Conservation (phyloP, 352 stramenopile genomes). For the Blastocystis sp. region DNA sequence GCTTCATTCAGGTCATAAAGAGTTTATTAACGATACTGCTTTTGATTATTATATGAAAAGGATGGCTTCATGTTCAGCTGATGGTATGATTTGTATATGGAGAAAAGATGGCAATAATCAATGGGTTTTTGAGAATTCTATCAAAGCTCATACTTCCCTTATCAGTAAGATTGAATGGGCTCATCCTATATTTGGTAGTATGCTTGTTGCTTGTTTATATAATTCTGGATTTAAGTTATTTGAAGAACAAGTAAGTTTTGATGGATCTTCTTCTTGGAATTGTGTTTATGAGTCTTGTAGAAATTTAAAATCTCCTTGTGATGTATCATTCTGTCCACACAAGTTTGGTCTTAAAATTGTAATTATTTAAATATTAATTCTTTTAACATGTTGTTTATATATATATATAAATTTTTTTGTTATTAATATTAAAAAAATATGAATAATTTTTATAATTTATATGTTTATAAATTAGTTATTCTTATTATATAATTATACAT, state of each 20-base stretch:
- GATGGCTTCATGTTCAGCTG: conserved; percentile 5
- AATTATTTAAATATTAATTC: not conserved
- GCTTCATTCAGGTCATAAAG: conserved; percentile 11
- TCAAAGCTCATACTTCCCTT: conserved; percentile 18
- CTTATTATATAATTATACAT: too few species aligned
- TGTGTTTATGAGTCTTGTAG: not conserved
- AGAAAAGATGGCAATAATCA: conserved; percentile 3
- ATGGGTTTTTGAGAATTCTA: conserved; percentile 1
- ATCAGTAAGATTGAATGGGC: conserved; percentile 25
- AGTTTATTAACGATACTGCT: conserved; percentile 24
- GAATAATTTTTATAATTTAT: too few species aligned
- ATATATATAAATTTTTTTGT: conserved; percentile 19
- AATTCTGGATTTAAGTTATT: conserved; percentile 5
- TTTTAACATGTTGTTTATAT: conserved; percentile 12
- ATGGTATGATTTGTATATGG: conserved; percentile 8
- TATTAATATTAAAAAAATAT: too few species aligned
- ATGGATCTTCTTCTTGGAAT: conserved; percentile 7
- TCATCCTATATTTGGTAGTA: conserved; percentile 6
- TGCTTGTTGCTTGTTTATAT: conserved; percentile 18
- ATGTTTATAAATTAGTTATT: too few species aligned
- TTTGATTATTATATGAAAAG: conserved; percentile 28
- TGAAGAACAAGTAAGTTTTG: not conserved
- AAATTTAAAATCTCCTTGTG: not conserved
- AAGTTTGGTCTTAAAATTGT: conserved; percentile 1
- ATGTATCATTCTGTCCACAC: conserved; percentile 28